phyloP scores from a whole-genome alignment of 345 rosid genomes.

The Capsella bursapastoris region DNA sequence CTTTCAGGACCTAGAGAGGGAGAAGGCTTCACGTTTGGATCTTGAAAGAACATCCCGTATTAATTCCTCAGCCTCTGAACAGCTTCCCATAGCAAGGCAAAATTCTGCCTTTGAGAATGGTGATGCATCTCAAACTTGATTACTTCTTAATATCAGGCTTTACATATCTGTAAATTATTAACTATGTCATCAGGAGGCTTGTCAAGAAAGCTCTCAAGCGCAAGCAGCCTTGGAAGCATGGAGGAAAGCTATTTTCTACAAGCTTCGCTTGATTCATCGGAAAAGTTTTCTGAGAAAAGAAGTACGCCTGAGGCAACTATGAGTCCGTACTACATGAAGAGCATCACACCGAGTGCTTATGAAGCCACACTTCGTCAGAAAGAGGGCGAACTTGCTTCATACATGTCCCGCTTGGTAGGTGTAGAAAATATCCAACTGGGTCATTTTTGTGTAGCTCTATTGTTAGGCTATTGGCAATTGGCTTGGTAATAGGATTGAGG shows the following conservation, averaged over 20 bases:
- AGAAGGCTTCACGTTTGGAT: slow-evolving; percentile 82
- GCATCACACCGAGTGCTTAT: slow-evolving; percentile 91
- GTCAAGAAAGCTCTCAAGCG: slow-evolving; percentile 76
- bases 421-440: slow-evolving; percentile 4
- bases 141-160: slow-evolving; percentile 3
- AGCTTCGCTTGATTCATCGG: slow-evolving; percentile 91
- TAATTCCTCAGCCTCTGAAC: slow-evolving; percentile 63
- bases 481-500: slow-evolving; percentile 7
- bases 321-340: slow-evolving; percentile 90
- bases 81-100: slow-evolving; percentile 59
- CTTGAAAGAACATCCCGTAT: slow-evolving; percentile 72
- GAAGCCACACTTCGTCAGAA: slow-evolving; percentile 96
- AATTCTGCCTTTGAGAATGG: slow-evolving; percentile 76
- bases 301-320: slow-evolving; percentile 61
- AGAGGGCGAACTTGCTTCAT: slow-evolving; percentile 98
- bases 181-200: slow-evolving; percentile 59
- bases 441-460: slow-evolving; percentile 7
- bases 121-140: slow-evolving; percentile 40
- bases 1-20: slow-evolving; percentile 85
- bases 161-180: slow-evolving; percentile 25
- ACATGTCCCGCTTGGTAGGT: slow-evolving; percentile 95
- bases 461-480: slow-evolving; percentile 31
- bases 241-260: slow-evolving; percentile 98
- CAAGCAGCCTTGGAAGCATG: slow-evolving; percentile 90
- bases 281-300: slow-evolving; percentile 75